A percentile compares a stretch with the other conserved stretches of the same genome.
phyloP scores from a whole-genome alignment of 805 yeast species.

The Yarrowia bubula region DNA sequence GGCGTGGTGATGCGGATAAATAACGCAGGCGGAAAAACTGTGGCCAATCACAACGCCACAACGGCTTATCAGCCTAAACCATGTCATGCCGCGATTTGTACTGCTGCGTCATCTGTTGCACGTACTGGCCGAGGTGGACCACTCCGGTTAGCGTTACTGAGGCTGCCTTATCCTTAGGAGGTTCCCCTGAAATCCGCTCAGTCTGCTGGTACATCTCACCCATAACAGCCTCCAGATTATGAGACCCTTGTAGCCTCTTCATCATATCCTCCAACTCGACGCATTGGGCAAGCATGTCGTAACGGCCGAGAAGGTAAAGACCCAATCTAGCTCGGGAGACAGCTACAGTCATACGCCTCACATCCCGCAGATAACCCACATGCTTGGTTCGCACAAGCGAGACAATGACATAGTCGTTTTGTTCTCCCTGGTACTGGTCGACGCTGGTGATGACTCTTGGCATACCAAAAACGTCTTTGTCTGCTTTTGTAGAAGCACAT shows the following conservation, averaged over 20 bases:
- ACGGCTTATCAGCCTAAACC: slow-evolving; percentile 1
- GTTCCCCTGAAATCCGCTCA: background rate
- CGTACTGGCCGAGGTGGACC: slow-evolving; percentile 29
- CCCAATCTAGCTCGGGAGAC: slow-evolving; percentile 41
- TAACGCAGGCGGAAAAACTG: slow-evolving; percentile 15
- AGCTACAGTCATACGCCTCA: slow-evolving; percentile 35
- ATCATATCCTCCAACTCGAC: slow-evolving; percentile 29
- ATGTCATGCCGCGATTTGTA: slow-evolving; percentile 21
- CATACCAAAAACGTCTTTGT: slow-evolving; percentile 33
- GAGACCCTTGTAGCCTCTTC: slow-evolving; percentile 16
- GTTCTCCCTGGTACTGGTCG: slow-evolving; percentile 38
- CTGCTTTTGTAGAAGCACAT: slow-evolving; percentile 32
- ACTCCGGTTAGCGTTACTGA: slow-evolving; percentile 23
- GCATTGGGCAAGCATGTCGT: slow-evolving; percentile 29
- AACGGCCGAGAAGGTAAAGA: slow-evolving; percentile 38
- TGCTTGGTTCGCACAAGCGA: slow-evolving; percentile 41
- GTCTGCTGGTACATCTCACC: slow-evolving; percentile 27
- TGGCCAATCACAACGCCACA: slow-evolving; percentile 14
- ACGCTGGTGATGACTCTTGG: slow-evolving; percentile 37
- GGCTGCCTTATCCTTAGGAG: slow-evolving; percentile 4
- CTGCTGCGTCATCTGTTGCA: slow-evolving; percentile 29
- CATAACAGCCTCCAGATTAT: slow-evolving; percentile 6
- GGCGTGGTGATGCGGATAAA: slow-evolving; percentile 22
- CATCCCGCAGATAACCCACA: slow-evolving; percentile 35
- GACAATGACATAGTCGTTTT: slow-evolving; percentile 40